phyloP scores from a whole-genome alignment of 2,329 filamentous ascomycete species.

The Microsporum ferrugineum region DNA sequence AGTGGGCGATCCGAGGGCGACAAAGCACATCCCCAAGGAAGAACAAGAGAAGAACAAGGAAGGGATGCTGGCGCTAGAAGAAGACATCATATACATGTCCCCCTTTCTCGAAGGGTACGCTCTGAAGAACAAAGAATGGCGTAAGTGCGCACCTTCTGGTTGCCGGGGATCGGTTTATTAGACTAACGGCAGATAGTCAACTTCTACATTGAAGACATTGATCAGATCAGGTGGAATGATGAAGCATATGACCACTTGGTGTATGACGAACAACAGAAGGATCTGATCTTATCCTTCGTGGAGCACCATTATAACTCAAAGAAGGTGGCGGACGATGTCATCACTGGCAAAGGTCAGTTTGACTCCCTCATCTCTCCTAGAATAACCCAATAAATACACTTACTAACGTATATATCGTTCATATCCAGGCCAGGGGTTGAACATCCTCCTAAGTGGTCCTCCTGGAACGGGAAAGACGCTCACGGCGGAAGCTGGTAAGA shows the following conservation, averaged over 20 bases:
- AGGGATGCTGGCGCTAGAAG: constrained; percentile 29
- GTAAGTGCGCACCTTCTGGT: constrained; percentile 20
- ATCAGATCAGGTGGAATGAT: constrained; percentile 37
- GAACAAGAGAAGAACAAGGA: constrained; percentile 30
- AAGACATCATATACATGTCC: constrained; percentile 32
- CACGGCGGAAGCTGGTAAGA: constrained; percentile 23
- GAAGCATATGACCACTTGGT: constrained; percentile 39
- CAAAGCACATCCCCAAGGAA: constrained; percentile 11
- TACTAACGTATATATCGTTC: not conserved
- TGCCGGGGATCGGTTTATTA: not conserved
- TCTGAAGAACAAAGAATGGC: constrained; percentile 34
- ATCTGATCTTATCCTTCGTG: constrained; percentile 39
- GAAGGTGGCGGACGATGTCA: constrained; percentile 19
- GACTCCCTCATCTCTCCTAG: not conserved
- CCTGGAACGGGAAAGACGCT: constrained; percentile 27
- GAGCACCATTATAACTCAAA: constrained; percentile 30
- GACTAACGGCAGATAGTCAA: not conserved
- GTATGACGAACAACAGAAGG: constrained; percentile 39
- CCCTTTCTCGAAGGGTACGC: constrained; percentile 37
- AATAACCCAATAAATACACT: not conserved
- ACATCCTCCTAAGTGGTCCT: constrained; percentile 10
- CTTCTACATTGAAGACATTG: constrained; percentile 26
- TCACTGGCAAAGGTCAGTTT: constrained; percentile 25
- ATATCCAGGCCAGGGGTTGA: constrained; percentile 6
- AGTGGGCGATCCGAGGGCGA: not conserved